Conservation (phyloP, 768 basidiomycete species). For the Podaxis mareebaensis region DNA sequence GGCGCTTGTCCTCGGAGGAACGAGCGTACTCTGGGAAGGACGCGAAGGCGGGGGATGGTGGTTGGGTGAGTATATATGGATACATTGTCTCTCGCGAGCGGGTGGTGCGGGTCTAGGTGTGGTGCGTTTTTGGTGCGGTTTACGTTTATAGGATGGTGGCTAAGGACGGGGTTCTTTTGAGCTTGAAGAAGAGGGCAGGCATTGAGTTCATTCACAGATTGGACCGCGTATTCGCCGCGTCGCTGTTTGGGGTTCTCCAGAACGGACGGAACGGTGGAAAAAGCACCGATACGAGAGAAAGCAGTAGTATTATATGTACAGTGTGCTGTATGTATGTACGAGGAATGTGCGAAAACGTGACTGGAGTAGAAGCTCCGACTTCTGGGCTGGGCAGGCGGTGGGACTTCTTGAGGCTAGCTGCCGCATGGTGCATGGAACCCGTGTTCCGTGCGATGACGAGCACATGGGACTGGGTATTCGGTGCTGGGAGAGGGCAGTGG, state of each 20-base stretch:
- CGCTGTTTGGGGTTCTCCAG: no score
- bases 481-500: neutral
- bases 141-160: neutral
- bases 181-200: no score
- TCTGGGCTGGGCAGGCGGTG: neutral
- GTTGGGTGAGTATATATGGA: no score
- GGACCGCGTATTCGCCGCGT: no score
- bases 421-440: slow-evolving; percentile 4
- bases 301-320: no score
- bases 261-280: no score
- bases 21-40: neutral
- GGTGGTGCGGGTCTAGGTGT: neutral
- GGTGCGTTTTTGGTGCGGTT: neutral
- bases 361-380: neutral
- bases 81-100: no score
- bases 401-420: neutral
- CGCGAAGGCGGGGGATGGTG: no score
- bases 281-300: no score
- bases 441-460: slow-evolving; percentile 3
- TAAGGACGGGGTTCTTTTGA: neutral
- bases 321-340: neutral
- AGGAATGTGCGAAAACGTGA: neutral
- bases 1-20: neutral
- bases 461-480: neutral
- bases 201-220: no score